phyloP scores from a whole-genome alignment of 140 eudicot genomes.

The Bidens hawaiensis region DNA sequence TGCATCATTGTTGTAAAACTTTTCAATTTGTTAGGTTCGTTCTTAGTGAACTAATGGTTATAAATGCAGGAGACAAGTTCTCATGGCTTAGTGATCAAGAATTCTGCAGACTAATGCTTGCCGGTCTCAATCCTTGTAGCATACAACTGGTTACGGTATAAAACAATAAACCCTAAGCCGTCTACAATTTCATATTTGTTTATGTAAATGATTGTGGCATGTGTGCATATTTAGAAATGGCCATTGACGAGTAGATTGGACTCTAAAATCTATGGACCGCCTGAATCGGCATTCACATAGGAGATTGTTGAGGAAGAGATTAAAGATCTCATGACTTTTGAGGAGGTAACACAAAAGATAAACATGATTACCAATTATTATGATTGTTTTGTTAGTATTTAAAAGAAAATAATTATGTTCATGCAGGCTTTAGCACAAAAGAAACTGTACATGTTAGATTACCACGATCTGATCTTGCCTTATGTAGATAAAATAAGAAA shows the following conservation, averaged over 20 bases:
- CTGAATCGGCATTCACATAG: conserved; percentile 58
- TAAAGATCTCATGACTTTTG: conserved; percentile 41
- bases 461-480: conserved; percentile 47
- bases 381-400: neutral
- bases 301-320: conserved; percentile 52
- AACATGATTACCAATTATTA: neutral
- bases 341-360: conserved; percentile 30
- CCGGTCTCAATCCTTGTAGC: conserved; percentile 55
- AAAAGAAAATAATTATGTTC: neutral
- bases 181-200: neutral
- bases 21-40: neutral
- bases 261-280: conserved; percentile 42
- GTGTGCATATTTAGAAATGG: conserved; percentile 42
- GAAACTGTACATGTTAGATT: conserved; percentile 11
- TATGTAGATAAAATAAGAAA: conserved; percentile 44
- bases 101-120: conserved; percentile 59
- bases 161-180: too few species aligned
- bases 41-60: neutral
- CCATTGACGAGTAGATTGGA: conserved; percentile 61
- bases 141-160: conserved; percentile 47
- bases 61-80: conserved; percentile 51
- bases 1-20: neutral
- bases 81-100: conserved; percentile 70
- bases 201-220: neutral
- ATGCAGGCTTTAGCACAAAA: conserved; percentile 35